Evolutionary conservation across 2,329 filamentous ascomycete species (phyloP), one percentile per base, ranked within the genome.

Genomic region (Paecilomyces niveus): DNA sequence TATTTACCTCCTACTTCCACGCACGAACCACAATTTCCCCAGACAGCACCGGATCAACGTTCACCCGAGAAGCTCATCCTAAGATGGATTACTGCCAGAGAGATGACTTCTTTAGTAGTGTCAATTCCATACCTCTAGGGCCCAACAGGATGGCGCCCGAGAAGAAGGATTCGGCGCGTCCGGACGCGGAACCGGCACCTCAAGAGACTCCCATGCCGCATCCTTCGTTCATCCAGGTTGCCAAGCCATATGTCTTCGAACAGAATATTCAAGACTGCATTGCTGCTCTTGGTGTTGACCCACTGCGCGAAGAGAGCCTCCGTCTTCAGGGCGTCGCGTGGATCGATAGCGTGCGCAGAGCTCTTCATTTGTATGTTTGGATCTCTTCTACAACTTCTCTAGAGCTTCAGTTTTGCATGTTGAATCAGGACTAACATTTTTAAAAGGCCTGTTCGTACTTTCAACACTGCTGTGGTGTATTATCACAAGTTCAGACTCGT

Each of bases 401-500:
- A 45, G 15, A 45, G 39, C 15, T 45, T 45, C 39, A 45, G 6
- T 31, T 26, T n/a, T 39, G 59, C 52, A 5, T 52, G 3, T 58
- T 54, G 35, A 58, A 26, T 33, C 18, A 9, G 6, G 55, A 57
- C 66, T 53, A 55, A 63, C 21, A 21, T 51, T 21, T 5, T 29
- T 52, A 11, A 61, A 22, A 92, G 90, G 53, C 94, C 94, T 1
- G 86, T 97, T 24, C 88, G 90, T 60, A 97, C 94, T 0, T 97
- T 91, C 74, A 90, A 93, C 66, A 96, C 93, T 0, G 94, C 94
- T 0, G 91, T 89, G 62, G 87, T 89, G 15, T 96, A 96, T 72
- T 99, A 92, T 71, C 93, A 97, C 79, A 92, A 92, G 65, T 97
- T 97, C 72, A 87, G 93, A 32, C 82, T 97, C 56, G 85, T 88